Percentiles rank a stretch among this genome's conserved stretches.
Evolutionary conservation across 1,284 basidiomycete species (phyloP).

Genomic region (Ceratobasidium sp.): DNA sequence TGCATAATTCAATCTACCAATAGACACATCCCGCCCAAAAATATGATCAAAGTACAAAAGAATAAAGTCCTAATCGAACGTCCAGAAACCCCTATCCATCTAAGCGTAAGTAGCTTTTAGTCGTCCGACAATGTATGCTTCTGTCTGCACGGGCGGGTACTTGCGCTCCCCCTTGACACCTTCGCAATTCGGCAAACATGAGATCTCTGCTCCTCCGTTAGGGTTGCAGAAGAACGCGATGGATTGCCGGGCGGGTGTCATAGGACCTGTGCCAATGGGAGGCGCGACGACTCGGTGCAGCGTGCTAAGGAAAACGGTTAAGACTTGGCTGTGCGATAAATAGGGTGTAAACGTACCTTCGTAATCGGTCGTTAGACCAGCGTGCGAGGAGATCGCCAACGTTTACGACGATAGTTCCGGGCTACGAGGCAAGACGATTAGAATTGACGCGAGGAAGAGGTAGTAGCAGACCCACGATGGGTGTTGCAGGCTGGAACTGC

Average conservation of each 20-base stretch:
- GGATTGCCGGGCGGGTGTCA: constrained; percentile 76
- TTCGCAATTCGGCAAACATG: constrained; percentile 75
- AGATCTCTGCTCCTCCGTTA: constrained; percentile 73
- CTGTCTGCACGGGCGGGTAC: constrained; percentile 60
- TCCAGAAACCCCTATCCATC: not conserved
- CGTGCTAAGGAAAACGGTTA: constrained; percentile 58
- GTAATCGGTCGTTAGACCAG: constrained; percentile 84
- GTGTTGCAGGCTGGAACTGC: constrained; percentile 74
- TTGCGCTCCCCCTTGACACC: constrained; percentile 51
- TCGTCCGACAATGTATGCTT: constrained; percentile 80
- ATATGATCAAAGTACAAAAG: too few relatives aligned
- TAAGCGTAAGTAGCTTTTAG: constrained; percentile 37
- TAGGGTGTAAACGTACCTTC: constrained; percentile 48
- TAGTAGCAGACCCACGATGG: constrained; percentile 65
- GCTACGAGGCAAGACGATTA: constrained; percentile 57
- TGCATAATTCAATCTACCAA: not conserved
- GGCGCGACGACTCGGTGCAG: constrained; percentile 85
- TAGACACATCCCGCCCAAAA: not conserved
- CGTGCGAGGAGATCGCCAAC: constrained; percentile 82
- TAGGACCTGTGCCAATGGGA: constrained; percentile 60
- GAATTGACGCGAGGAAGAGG: not conserved
- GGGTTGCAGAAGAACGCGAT: constrained; percentile 91
- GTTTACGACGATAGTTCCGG: constrained; percentile 84
- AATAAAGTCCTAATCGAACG: too few relatives aligned
- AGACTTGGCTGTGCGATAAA: not conserved